Evolutionary conservation across 352 stramenopile genomes (phyloP).

Genomic region (Pythium rishiriense): DNA sequence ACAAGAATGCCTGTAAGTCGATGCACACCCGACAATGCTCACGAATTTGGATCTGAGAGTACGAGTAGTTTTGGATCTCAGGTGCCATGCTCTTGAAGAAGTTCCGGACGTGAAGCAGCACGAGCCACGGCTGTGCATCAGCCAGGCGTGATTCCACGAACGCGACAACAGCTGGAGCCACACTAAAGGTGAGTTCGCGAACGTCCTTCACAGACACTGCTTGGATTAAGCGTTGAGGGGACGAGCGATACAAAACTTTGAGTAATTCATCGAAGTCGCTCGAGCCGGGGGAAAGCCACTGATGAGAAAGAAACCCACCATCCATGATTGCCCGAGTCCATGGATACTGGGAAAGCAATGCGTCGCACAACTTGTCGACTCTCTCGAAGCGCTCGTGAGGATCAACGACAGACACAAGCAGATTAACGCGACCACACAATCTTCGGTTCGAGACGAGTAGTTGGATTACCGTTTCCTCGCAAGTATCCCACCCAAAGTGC

Average conservation of each 20-base stretch:
- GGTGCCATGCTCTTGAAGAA: not conserved
- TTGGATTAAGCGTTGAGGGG: not conserved
- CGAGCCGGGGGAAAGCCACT: too few relatives aligned
- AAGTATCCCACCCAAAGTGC: not conserved
- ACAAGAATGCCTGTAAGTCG: not conserved
- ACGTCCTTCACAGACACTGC: not conserved
- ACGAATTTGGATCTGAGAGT: not conserved
- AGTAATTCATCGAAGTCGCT: not conserved
- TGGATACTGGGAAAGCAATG: not conserved
- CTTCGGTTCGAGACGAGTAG: not conserved
- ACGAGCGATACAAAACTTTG: not conserved
- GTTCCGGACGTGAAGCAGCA: not conserved
- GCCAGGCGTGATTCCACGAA: not conserved
- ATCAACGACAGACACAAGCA: not conserved
- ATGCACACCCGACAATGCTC: not conserved
- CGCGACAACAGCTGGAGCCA: not conserved
- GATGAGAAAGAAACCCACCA: too few relatives aligned
- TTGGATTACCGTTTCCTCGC: not conserved
- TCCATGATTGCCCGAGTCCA: not conserved
- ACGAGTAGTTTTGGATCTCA: not conserved
- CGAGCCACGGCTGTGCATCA: not conserved
- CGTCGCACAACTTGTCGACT: not conserved
- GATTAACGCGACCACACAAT: not conserved
- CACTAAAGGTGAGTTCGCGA: not conserved
- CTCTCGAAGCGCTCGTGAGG: not conserved